Percentiles rank a stretch among this genome's conserved stretches.
phyloP scores from a whole-genome alignment of 2,329 filamentous ascomycete genomes.

The Sclerotinia glacialis region DNA sequence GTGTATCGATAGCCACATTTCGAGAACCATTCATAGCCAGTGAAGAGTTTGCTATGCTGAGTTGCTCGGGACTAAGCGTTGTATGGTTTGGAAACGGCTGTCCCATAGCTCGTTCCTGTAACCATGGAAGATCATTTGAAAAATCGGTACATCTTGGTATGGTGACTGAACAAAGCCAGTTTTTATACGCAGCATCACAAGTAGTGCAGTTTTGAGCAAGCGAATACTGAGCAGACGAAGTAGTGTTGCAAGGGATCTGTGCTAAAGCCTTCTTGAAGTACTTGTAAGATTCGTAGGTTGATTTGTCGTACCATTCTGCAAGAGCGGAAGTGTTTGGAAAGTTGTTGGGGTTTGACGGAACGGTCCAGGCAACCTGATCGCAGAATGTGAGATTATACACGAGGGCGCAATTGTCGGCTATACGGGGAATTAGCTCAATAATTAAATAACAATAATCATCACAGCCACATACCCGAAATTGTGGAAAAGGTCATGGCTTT shows the following conservation, averaged over 20 bases:
- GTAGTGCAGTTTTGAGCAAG: slow-evolving; percentile 72
- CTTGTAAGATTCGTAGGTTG: slow-evolving; percentile 65
- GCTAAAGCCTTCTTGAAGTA: slow-evolving; percentile 80
- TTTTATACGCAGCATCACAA: slow-evolving; percentile 79
- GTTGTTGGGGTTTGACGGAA: slow-evolving; percentile 71
- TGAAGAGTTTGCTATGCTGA: slow-evolving; percentile 32
- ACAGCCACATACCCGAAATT: slow-evolving; percentile 60
- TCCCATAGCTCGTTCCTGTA: slow-evolving; percentile 66
- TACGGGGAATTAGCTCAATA: slow-evolving; percentile 23
- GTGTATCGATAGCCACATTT: slow-evolving; percentile 67
- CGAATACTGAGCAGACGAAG: slow-evolving; percentile 72
- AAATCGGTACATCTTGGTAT: slow-evolving; percentile 93
- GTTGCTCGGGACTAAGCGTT: slow-evolving; percentile 44
- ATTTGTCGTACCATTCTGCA: slow-evolving; percentile 71
- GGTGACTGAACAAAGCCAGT: slow-evolving; percentile 90
- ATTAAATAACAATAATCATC: slow-evolving; percentile 6
- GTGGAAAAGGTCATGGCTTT: slow-evolving; percentile 71
- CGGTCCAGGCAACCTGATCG: slow-evolving; percentile 82
- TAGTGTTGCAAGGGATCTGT: slow-evolving; percentile 82
- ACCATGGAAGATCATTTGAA: slow-evolving; percentile 49
- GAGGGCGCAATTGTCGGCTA: slow-evolving; percentile 78
- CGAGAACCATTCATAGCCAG: slow-evolving; percentile 55
- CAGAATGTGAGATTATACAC: slow-evolving; percentile 88
- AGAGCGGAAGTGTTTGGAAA: slow-evolving; percentile 61
- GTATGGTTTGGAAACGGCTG: slow-evolving; percentile 70